phyloP scores from a whole-genome alignment of 1,139 yeast species.

The Pichia sp. region DNA sequence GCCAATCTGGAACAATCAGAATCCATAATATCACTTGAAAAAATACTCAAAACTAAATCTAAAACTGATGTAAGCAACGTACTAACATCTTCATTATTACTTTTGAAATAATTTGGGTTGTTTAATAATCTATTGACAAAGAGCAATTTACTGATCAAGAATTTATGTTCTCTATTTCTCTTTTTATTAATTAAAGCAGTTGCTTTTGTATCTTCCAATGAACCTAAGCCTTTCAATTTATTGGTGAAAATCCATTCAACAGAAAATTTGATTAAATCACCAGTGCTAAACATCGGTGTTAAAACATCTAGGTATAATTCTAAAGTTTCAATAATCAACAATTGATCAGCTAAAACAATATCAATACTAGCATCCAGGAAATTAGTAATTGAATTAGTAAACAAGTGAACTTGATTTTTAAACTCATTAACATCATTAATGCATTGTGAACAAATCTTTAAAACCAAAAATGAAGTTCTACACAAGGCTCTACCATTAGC shows the following conservation, averaged over 20 bases:
- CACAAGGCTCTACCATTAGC: constrained; percentile 59
- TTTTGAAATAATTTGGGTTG: constrained; percentile 38
- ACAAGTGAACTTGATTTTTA: constrained; percentile 29
- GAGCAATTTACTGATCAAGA: constrained; percentile 52
- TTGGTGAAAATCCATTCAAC: constrained; percentile 43
- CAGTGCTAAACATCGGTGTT: constrained; percentile 36
- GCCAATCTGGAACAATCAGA: constrained; percentile 59
- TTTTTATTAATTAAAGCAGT: constrained; percentile 31
- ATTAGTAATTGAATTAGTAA: constrained; percentile 39
- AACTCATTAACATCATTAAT: constrained; percentile 32
- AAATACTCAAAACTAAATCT: constrained; percentile 59
- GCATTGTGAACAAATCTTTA: constrained; percentile 36
- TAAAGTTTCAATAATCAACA: constrained; percentile 49
- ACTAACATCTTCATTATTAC: constrained; percentile 31
- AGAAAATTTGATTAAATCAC: constrained; percentile 37
- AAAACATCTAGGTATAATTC: constrained; percentile 48
- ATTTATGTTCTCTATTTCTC: constrained; percentile 44
- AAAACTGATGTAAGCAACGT: constrained; percentile 47
- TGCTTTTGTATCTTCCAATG: constrained; percentile 24
- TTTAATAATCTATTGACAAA: constrained; percentile 54
- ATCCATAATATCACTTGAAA: constrained; percentile 44
- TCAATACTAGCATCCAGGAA: constrained; percentile 46
- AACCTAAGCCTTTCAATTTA: constrained; percentile 46
- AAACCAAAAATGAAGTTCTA: constrained; percentile 47
- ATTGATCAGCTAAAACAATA: constrained; percentile 52